Conservation (phyloP, 108 stramenopile genomes). For the Aureococcus anophagefferens region DNA sequence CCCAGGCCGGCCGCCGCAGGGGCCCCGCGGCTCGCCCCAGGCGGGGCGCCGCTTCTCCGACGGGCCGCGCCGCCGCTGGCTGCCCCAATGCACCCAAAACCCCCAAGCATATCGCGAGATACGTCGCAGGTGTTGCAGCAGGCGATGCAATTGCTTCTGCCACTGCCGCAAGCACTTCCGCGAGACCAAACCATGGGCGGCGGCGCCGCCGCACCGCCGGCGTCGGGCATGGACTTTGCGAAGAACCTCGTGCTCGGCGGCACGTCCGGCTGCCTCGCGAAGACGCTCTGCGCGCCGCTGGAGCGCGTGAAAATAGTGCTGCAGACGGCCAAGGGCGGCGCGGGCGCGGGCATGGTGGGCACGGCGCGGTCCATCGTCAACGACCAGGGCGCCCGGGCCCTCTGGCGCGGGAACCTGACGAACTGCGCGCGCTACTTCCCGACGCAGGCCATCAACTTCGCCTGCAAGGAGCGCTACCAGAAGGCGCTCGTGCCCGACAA, state of each 20-base stretch:
- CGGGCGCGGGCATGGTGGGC: neutral
- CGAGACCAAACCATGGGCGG: too few relatives aligned
- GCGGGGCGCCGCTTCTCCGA: too few relatives aligned
- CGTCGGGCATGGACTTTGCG: neutral
- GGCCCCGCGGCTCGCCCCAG: too few relatives aligned
- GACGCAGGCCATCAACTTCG: slow-evolving; percentile 98
- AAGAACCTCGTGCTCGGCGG: neutral
- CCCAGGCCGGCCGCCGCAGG: too few relatives aligned
- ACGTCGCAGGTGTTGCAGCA: too few relatives aligned
- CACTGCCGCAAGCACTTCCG: too few relatives aligned
- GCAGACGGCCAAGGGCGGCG: slow-evolving; percentile 7
- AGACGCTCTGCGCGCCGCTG: slow-evolving; percentile 14
- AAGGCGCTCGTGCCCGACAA: slow-evolving; percentile 40
- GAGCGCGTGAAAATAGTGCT: slow-evolving; percentile 16
- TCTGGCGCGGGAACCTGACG: slow-evolving; percentile 97
- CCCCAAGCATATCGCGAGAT: too few relatives aligned
- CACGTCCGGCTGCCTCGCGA: slow-evolving; percentile 8
- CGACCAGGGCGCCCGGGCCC: slow-evolving; percentile 83
- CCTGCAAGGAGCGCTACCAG: slow-evolving; percentile 84
- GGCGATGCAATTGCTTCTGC: too few relatives aligned
- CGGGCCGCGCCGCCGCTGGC: too few relatives aligned
- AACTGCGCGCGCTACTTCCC: slow-evolving; percentile 98
- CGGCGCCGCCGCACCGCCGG: too few relatives aligned
- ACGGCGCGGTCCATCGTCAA: slow-evolving; percentile 31
- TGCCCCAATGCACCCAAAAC: too few relatives aligned